Conservation (phyloP, 768 basidiomycete genomes). For the Suillus hirtellus region DNA sequence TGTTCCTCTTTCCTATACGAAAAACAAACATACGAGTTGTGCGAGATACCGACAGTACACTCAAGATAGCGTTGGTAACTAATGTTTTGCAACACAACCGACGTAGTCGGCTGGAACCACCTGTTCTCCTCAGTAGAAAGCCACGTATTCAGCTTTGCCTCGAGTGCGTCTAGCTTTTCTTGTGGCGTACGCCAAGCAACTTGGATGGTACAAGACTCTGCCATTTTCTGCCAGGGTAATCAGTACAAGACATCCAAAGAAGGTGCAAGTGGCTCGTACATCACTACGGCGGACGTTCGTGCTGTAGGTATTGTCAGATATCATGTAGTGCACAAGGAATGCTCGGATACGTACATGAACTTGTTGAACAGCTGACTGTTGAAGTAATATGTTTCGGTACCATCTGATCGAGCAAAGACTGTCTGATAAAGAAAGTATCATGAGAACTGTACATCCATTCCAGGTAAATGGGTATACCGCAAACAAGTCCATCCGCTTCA, state of each 20-base stretch:
- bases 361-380: constrained; percentile 75
- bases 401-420: constrained; percentile 69
- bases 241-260: constrained; percentile 6
- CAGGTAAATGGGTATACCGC: constrained; percentile 44
- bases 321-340: constrained; percentile 6
- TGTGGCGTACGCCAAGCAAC: constrained; percentile 76
- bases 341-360: constrained; percentile 57
- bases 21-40: constrained; percentile 43
- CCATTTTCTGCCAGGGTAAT: constrained; percentile 53
- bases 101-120: constrained; percentile 73
- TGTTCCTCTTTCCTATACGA: neutral
- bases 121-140: constrained; percentile 76
- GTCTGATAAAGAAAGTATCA: constrained; percentile 41
- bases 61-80: constrained; percentile 66
- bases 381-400: constrained; percentile 80
- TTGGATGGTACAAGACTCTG: constrained; percentile 66
- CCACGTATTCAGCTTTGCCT: constrained; percentile 71
- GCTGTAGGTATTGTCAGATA: constrained; percentile 32
- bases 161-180: constrained; percentile 68
- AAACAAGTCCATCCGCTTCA: constrained; percentile 80
- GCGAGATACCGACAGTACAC: constrained; percentile 63
- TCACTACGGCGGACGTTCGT: constrained; percentile 75
- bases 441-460: neutral
- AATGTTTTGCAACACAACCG: constrained; percentile 62
- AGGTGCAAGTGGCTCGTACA: constrained; percentile 34